Conservation (phyloP, 2,329 filamentous ascomycete species). For the Trichoderma sp. region DNA sequence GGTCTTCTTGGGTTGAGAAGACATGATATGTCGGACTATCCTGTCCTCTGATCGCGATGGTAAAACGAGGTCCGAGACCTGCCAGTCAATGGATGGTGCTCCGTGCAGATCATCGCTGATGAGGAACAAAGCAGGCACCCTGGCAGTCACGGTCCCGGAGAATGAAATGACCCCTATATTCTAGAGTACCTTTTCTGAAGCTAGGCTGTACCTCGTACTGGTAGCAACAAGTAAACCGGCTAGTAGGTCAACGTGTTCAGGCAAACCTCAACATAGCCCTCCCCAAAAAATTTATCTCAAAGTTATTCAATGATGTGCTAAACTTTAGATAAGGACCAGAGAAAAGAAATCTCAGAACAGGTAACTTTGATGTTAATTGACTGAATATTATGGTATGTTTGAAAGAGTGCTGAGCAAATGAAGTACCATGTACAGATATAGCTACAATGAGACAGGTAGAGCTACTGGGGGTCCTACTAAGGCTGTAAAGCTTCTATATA, state of each 20-base stretch:
- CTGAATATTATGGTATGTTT: neutral
- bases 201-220: conserved; percentile 15
- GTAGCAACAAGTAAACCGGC: neutral
- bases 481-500: neutral
- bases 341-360: neutral
- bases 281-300: neutral
- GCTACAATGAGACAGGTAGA: neutral
- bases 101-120: conserved; percentile 12
- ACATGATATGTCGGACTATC: conserved; percentile 28
- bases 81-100: conserved; percentile 5
- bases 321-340: neutral
- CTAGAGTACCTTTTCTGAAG: conserved; percentile 8
- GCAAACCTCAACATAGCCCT: neutral
- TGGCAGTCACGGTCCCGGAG: conserved; percentile 10
- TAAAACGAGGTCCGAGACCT: conserved; percentile 11
- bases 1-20: conserved; percentile 33
- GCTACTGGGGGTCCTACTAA: neutral
- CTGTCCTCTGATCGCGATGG: neutral
- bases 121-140: conserved; percentile 14
- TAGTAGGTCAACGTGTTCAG: neutral
- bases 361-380: neutral
- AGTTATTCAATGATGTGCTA: neutral
- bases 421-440: neutral
- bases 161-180: conserved; percentile 14
- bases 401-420: neutral